Percentiles rank a stretch among this genome's conserved stretches.
Conservation (phyloP, 495 filamentous ascomycete species). For the Annulohypoxylon nitens region DNA sequence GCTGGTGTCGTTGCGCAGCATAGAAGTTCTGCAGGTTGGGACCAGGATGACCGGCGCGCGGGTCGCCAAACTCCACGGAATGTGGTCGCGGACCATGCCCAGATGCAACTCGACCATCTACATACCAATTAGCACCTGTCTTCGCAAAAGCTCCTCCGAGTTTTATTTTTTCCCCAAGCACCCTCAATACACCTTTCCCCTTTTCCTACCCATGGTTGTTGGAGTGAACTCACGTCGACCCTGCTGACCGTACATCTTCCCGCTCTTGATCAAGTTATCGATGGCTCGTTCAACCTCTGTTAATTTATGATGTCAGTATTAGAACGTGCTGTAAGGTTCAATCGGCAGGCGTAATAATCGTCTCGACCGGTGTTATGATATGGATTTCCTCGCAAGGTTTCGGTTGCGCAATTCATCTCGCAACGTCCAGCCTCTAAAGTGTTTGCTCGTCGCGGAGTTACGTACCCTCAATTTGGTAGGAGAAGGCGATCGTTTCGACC, state of each 20-base stretch:
- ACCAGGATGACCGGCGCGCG: conserved; percentile 78
- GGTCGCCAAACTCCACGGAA: conserved; percentile 81
- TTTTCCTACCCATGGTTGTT: conserved; percentile 26
- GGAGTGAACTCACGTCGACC: conserved; percentile 85
- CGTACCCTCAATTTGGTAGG: conserved; percentile 93
- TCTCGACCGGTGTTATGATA: background rate
- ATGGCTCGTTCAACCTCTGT: conserved; percentile 96
- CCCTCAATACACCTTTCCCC: conserved; percentile 12
- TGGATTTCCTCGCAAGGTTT: conserved; percentile 6
- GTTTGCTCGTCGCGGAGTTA: conserved; percentile 35
- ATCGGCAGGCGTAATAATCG: conserved; percentile 12
- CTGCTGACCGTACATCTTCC: conserved; percentile 83
- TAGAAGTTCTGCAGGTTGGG: conserved; percentile 94
- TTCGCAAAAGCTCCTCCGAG: conserved; percentile 17
- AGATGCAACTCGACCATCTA: conserved; percentile 60
- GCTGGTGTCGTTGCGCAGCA: conserved; percentile 90
- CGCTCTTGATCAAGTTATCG: conserved; percentile 95
- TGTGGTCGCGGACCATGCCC: conserved; percentile 74
- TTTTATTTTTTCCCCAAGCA: conserved; percentile 5
- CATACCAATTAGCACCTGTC: conserved; percentile 36
- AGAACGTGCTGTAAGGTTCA: conserved; percentile 6
- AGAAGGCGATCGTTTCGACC: conserved; percentile 79
- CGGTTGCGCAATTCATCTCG: conserved; percentile 13
- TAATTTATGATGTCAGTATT: conserved; percentile 45
- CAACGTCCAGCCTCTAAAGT: background rate